A percentile compares a stretch with the other conserved stretches of the same genome.
Conservation (phyloP, 2,329 filamentous ascomycete genomes). For the Penicillium sp. region DNA sequence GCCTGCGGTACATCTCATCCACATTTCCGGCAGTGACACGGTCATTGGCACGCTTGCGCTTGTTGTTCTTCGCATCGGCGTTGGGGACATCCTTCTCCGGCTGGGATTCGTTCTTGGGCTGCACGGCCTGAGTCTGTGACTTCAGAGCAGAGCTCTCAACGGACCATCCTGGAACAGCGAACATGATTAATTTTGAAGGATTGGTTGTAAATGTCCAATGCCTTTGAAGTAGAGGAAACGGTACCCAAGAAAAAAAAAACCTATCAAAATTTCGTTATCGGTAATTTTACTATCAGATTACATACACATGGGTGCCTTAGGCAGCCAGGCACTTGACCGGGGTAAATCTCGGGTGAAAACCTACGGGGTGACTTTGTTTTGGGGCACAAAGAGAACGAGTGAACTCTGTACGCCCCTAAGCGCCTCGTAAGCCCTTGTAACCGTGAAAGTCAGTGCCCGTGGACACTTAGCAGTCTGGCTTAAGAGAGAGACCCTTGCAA, state of each 20-base stretch:
- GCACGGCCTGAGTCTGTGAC: slow-evolving; percentile 61
- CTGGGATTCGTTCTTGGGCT: slow-evolving; percentile 60
- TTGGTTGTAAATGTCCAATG: background rate
- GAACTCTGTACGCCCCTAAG: background rate
- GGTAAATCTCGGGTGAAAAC: background rate
- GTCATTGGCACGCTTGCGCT: slow-evolving; percentile 49
- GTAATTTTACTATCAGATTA: slow-evolving; percentile 11
- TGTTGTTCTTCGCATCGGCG: slow-evolving; percentile 45
- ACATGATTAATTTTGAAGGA: slow-evolving; percentile 57
- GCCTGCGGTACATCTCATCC: slow-evolving; percentile 71
- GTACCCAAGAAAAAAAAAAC: background rate
- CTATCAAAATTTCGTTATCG: slow-evolving; percentile 13
- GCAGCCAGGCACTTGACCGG: background rate
- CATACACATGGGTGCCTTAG: background rate
- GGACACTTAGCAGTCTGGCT: background rate
- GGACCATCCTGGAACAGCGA: slow-evolving; percentile 91
- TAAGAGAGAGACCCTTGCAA: background rate
- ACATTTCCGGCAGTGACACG: slow-evolving; percentile 68
- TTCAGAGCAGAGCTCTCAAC: slow-evolving; percentile 70
- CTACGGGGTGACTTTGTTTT: background rate
- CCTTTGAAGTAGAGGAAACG: background rate
- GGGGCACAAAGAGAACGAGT: background rate
- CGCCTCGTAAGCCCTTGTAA: background rate
- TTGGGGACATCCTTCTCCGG: slow-evolving; percentile 28
- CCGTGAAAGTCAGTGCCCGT: background rate